Base-by-base conservation (phyloP, 1,139 yeast genomes). In the Magnusiomyces fungicola region DNA sequence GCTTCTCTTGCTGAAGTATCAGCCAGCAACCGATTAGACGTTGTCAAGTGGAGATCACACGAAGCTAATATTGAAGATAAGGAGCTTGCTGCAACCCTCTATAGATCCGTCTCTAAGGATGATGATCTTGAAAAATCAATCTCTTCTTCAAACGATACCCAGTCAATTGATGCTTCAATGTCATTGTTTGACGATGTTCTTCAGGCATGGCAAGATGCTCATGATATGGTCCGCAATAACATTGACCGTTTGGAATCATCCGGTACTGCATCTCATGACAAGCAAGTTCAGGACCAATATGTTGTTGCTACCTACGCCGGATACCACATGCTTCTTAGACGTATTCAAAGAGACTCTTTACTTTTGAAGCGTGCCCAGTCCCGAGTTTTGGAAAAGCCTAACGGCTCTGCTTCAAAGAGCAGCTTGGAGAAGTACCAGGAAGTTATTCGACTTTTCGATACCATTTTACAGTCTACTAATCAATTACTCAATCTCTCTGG, bases 401-500 rank as follows among this genome's bases (percentile, higher is more conserved):
- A 57, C 45, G 48, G 57, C 1, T 43, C 57, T 7, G 33, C 40
- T 49, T 59, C 56, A 53, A 57, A 53, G 44, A 50, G 50, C 38
- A 57, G 53, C 50, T 46, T 49, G 55, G 69, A 67, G 50, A 63
- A 65, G 54, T 65, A 71, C 53, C 72, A 74, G 50, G 82, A 79
- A 55, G 65, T 69, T 5, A 63, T 73, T 43, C 74, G 81, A 53
- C 65, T 81, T 48, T 78, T 72, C 57, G 76, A 72, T 50, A 70
- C 74, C 14, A 74, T 80, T 46, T 62, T 75, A 7, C 67, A 70
- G 30, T 74, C 79, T 34, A 66, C 82, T 27, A 68, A 68, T 5
- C 83, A 83, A 57, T 67, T 88, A 46, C 72, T 76, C 60, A 95
- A 87, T 54, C 73, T 90, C 49, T 96, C 97, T 0, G 97, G 97